Evolutionary conservation across 164 flowering plant genomes (phyloP).

Genomic region (Paratinospora sagittata): DNA sequence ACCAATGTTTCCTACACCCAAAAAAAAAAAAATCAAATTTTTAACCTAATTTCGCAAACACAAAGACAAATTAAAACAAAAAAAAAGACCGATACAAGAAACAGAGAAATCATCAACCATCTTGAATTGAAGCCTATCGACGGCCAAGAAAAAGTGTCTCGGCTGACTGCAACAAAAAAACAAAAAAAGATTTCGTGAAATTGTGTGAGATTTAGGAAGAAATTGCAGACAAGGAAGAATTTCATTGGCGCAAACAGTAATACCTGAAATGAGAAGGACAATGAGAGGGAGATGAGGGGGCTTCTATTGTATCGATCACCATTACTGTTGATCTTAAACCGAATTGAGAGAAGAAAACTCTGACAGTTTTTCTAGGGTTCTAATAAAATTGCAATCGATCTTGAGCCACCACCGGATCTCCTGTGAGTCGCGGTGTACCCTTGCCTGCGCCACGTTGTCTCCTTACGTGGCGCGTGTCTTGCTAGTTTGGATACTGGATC

Average conservation of each 20-base stretch:
- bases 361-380: background rate
- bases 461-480: too few species aligned
- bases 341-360: background rate
- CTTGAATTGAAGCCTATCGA: constrained; percentile 78
- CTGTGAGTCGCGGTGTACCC: too few species aligned
- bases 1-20: constrained; percentile 89
- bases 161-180: constrained; percentile 38
- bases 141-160: constrained; percentile 88
- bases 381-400: too few species aligned
- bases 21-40: constrained; percentile 3
- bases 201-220: background rate
- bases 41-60: background rate
- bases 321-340: background rate
- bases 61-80: background rate
- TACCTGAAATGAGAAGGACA: constrained; percentile 28
- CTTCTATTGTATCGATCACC: constrained; percentile 23
- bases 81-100: background rate
- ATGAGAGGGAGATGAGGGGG: constrained; percentile 20
- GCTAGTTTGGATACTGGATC: too few species aligned
- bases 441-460: too few species aligned
- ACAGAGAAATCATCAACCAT: constrained; percentile 35
- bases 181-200: background rate
- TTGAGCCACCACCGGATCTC: too few species aligned
- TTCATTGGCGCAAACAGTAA: too few species aligned
- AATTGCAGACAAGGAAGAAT: background rate